These are phyloP conservation scores for Akanthomyces dipterigenus DNA, from an alignment of 2,329 filamentous ascomycete genomes.

Conservation along the genomic window DNA sequence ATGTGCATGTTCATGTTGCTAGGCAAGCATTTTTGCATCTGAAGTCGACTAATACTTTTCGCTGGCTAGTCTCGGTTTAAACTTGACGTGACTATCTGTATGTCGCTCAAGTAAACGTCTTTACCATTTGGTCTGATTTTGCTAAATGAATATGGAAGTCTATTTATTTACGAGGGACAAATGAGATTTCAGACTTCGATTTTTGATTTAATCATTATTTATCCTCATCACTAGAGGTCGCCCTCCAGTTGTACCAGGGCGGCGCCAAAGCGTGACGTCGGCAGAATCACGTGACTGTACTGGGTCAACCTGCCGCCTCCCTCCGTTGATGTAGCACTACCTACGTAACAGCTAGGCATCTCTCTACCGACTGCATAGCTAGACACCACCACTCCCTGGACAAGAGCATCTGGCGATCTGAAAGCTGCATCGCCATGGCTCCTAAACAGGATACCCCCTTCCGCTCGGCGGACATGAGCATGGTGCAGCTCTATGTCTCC, in stretches of 20 bases:
- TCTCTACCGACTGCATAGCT: not conserved
- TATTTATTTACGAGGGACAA: too few relatives aligned
- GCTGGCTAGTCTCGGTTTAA: too few relatives aligned
- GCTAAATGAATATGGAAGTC: too few relatives aligned
- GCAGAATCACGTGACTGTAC: slow-evolving; percentile 7
- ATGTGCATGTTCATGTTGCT: too few relatives aligned
- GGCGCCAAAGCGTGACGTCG: not conserved
- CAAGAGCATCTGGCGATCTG: slow-evolving; percentile 24
- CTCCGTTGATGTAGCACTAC: slow-evolving; percentile 2
- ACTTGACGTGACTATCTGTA: too few relatives aligned
- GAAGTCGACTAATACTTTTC: too few relatives aligned
- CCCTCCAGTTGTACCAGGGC: not conserved
- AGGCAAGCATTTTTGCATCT: too few relatives aligned
- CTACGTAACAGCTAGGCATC: slow-evolving; percentile 13
- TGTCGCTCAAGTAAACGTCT: too few relatives aligned
- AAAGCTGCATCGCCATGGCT: slow-evolving; percentile 45
- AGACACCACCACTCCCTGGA: slow-evolving; percentile 22
- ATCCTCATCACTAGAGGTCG: not conserved
- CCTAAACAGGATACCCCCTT: slow-evolving; percentile 84
- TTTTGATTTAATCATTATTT: too few relatives aligned
- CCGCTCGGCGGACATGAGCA: slow-evolving; percentile 99
- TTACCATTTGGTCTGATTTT: too few relatives aligned
- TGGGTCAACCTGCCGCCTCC: not conserved
- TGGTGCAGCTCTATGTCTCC: slow-evolving; percentile 98
- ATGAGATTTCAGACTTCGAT: too few relatives aligned